Evolutionary conservation across 768 basidiomycete genomes (phyloP).

Genomic region (Trametes sanguinea): DNA sequence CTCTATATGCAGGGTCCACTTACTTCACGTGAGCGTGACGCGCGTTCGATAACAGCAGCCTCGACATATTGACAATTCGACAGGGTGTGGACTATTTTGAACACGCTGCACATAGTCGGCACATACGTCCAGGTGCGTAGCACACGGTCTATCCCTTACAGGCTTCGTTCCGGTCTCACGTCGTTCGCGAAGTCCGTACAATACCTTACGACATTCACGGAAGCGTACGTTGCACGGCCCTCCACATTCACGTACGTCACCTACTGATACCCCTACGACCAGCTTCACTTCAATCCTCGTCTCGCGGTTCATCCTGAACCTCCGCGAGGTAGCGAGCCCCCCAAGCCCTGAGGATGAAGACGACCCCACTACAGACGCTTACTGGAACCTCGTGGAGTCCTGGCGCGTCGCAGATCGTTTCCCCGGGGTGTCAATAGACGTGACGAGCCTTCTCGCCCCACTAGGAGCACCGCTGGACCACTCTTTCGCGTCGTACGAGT

Average conservation of each 20-base stretch:
- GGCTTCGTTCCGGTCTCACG: neutral
- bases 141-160: too few species aligned
- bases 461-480: constrained; percentile 4
- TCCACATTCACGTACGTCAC: neutral
- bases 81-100: constrained; percentile 13
- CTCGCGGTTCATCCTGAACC: constrained; percentile 16
- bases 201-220: constrained; percentile 16
- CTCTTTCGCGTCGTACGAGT: neutral
- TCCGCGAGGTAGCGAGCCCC: constrained; percentile 4
- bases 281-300: constrained; percentile 14
- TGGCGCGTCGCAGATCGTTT: constrained; percentile 1
- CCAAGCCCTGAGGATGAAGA: neutral
- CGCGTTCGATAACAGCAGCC: neutral
- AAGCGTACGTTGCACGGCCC: neutral
- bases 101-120: constrained; percentile 14
- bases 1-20: neutral
- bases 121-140: constrained; percentile 1
- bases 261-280: neutral
- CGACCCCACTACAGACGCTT: neutral
- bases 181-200: neutral
- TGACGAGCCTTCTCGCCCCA: neutral
- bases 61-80: too few species aligned
- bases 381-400: neutral
- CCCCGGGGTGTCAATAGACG: neutral
- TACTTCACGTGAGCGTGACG: constrained; percentile 6